Evolutionary conservation across 345 rosid genomes (phyloP).

Genomic region (Streptanthus diversifolius): DNA sequence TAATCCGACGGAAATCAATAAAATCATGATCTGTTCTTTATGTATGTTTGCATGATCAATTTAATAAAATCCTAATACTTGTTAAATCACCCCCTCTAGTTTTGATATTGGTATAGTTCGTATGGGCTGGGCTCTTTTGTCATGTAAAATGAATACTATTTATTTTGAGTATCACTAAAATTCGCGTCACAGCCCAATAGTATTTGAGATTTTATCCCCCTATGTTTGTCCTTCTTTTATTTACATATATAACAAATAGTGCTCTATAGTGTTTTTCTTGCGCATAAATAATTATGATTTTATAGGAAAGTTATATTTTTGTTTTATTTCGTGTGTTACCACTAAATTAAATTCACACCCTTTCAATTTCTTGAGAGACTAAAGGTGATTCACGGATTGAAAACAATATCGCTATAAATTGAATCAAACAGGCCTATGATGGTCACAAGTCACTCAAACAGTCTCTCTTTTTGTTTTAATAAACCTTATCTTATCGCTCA

Average conservation of each 20-base stretch:
- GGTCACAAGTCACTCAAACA: too few relatives aligned
- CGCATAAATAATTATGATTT: neutral
- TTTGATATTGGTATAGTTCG: neutral
- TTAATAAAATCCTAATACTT: too few relatives aligned
- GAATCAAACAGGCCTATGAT: too few relatives aligned
- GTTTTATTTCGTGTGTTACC: neutral
- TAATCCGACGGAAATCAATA: too few relatives aligned
- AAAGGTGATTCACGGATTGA: too few relatives aligned
- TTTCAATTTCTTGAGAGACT: neutral
- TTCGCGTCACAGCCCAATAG: neutral
- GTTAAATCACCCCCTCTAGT: too few relatives aligned
- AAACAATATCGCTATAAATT: too few relatives aligned
- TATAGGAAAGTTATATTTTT: neutral
- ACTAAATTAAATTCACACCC: neutral
- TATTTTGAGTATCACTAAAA: neutral
- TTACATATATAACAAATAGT: neutral
- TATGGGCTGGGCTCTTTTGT: neutral
- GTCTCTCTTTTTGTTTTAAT: too few relatives aligned
- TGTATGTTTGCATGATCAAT: too few relatives aligned
- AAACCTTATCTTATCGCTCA: too few relatives aligned
- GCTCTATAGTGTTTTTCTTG: neutral
- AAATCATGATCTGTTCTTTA: too few relatives aligned
- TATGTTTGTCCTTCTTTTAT: neutral
- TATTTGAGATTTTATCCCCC: neutral
- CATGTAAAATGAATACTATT: neutral